Evolutionary conservation across 2,329 filamentous ascomycete genomes (phyloP).

Genomic region (Nemania sp.): DNA sequence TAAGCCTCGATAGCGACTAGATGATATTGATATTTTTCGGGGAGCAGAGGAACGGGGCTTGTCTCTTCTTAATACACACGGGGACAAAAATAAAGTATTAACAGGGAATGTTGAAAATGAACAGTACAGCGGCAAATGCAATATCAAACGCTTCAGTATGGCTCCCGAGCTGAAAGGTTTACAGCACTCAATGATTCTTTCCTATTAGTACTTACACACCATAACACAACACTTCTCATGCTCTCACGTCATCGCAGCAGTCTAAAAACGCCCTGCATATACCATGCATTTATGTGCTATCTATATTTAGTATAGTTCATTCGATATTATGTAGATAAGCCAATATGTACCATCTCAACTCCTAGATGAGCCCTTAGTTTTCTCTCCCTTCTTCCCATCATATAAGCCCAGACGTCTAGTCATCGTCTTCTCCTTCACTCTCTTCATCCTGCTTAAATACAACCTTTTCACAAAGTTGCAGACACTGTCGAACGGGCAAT

Average conservation of each 20-base stretch:
- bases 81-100: too few relatives aligned
- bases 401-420: conserved; percentile 14
- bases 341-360: conserved; percentile 19
- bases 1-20: not conserved
- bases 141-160: not conserved
- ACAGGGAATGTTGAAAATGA: too few relatives aligned
- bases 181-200: not conserved
- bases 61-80: too few relatives aligned
- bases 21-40: not conserved
- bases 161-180: not conserved
- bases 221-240: not conserved
- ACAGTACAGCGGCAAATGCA: too few relatives aligned
- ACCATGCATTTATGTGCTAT: conserved; percentile 4
- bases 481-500: conserved; percentile 80
- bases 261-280: not conserved
- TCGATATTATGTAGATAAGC: conserved; percentile 8
- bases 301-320: conserved; percentile 16
- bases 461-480: conserved; percentile 90
- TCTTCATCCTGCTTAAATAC: conserved; percentile 79
- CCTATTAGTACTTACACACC: not conserved
- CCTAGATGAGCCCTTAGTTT: not conserved
- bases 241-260: not conserved
- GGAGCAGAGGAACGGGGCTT: too few relatives aligned
- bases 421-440: conserved; percentile 36
- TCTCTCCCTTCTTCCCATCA: not conserved